Conservation (phyloP, 2,329 filamentous ascomycete species). For the Hypoxylon sp. region DNA sequence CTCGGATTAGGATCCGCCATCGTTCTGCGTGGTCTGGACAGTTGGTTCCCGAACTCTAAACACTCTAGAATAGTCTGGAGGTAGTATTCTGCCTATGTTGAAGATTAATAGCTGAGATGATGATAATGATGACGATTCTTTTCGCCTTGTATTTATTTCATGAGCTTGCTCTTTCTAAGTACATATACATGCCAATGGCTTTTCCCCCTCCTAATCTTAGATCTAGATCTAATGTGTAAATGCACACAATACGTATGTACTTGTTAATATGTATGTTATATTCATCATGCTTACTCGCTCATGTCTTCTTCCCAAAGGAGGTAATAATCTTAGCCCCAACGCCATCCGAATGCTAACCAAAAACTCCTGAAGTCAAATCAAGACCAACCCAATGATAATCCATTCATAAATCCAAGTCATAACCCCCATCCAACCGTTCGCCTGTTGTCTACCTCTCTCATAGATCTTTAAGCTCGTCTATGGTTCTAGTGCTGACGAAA, state of each 20-base stretch:
- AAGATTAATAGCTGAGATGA: slow-evolving; percentile 4
- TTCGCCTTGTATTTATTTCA: background rate
- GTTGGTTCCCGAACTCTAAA: too few relatives aligned
- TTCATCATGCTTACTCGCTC: background rate
- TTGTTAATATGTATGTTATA: slow-evolving; percentile 1
- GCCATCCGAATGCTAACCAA: slow-evolving; percentile 16
- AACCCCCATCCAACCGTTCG: slow-evolving; percentile 1
- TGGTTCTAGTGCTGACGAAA: slow-evolving; percentile 77
- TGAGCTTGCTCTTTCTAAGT: background rate
- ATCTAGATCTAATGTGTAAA: slow-evolving; percentile 4
- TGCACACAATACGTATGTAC: slow-evolving; percentile 7
- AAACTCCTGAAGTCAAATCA: slow-evolving; percentile 2
- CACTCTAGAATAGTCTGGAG: background rate
- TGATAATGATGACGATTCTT: slow-evolving; percentile 10
- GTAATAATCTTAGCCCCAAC: slow-evolving; percentile 1
- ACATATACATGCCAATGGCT: background rate
- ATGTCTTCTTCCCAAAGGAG: background rate
- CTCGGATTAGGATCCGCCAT: slow-evolving; percentile 39
- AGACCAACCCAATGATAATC: too few relatives aligned
- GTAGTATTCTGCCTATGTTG: background rate
- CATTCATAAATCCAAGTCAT: too few relatives aligned
- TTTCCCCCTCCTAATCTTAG: background rate
- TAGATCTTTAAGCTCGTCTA: slow-evolving; percentile 68
- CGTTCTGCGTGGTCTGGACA: too few relatives aligned
- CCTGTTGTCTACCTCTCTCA: too few relatives aligned